phyloP scores from a whole-genome alignment of 768 basidiomycete species.

The Pholiota microspora region DNA sequence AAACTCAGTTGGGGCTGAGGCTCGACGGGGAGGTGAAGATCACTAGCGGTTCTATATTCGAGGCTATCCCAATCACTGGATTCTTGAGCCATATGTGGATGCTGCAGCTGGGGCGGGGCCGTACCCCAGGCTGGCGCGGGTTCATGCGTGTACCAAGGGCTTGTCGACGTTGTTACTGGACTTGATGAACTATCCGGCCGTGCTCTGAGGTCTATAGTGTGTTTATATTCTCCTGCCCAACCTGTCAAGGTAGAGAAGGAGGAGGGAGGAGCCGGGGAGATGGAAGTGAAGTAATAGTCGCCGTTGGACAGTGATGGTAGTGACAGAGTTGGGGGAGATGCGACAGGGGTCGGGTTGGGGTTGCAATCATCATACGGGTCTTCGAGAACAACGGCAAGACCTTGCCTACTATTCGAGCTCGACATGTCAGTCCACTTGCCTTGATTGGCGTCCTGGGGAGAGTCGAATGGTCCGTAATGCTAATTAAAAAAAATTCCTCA shows the following conservation, averaged over 20 bases:
- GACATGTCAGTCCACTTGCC: slow-evolving; percentile 24
- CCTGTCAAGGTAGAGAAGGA: slow-evolving; percentile 36
- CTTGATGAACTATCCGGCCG: slow-evolving; percentile 10
- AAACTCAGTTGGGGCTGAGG: slow-evolving; percentile 19
- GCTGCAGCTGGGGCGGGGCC: slow-evolving; percentile 15
- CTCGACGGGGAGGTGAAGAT: slow-evolving; percentile 16
- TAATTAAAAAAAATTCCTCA: slow-evolving; percentile 6
- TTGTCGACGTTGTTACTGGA: slow-evolving; percentile 7
- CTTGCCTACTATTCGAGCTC: slow-evolving; percentile 17
- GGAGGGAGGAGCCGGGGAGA: slow-evolving; percentile 10
- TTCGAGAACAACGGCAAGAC: slow-evolving; percentile 22
- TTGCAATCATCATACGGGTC: slow-evolving; percentile 27
- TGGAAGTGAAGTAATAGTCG: slow-evolving; percentile 17
- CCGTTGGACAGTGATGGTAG: slow-evolving; percentile 15
- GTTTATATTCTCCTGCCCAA: slow-evolving; percentile 34
- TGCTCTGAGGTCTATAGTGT: slow-evolving; percentile 10
- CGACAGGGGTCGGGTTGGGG: slow-evolving; percentile 10
- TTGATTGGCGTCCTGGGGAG: slow-evolving; percentile 18
- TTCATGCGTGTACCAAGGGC: slow-evolving; percentile 16
- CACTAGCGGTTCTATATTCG: slow-evolving; percentile 19
- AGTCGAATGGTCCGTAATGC: slow-evolving; percentile 21
- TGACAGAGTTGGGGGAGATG: slow-evolving; percentile 18
- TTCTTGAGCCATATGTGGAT: slow-evolving; percentile 12
- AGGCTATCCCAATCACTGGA: slow-evolving; percentile 22
- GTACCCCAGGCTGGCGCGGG: slow-evolving; percentile 13